Conservation (phyloP, 768 basidiomycete species). For the Cyclocybe aegerita region DNA sequence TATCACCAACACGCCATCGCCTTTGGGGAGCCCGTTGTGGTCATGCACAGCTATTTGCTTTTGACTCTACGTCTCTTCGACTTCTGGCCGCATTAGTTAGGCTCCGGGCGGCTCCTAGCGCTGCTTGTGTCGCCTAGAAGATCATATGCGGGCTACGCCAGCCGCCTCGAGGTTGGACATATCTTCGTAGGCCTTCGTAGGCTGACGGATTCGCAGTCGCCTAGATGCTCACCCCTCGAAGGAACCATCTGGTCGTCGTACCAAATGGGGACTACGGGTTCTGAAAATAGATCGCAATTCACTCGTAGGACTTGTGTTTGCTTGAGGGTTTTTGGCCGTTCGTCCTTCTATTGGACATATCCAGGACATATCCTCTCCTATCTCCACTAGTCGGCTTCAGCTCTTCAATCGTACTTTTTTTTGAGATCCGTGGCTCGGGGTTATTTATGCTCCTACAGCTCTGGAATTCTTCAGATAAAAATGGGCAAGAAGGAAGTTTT, state of each 20-base stretch:
- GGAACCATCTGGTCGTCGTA: not conserved
- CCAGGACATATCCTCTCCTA: slow-evolving; percentile 4
- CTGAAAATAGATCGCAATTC: slow-evolving; percentile 19
- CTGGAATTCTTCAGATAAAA: slow-evolving; percentile 8
- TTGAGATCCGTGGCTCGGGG: slow-evolving; percentile 15
- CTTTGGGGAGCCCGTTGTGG: too few species aligned
- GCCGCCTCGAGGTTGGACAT: too few species aligned
- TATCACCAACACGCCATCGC: too few species aligned
- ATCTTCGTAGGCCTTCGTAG: too few species aligned
- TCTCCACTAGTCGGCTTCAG: slow-evolving; percentile 20
- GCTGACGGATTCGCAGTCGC: not conserved
- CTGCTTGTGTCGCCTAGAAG: too few species aligned
- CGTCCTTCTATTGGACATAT: slow-evolving; percentile 21
- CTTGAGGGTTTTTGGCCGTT: slow-evolving; percentile 43
- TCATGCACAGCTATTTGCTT: too few species aligned
- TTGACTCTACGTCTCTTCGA: too few species aligned
- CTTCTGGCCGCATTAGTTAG: too few species aligned
- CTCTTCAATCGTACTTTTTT: slow-evolving; percentile 14
- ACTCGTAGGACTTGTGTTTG: not conserved
- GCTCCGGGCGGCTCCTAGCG: too few species aligned
- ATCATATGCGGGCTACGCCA: too few species aligned
- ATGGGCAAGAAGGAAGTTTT: not conserved
- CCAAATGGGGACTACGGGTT: slow-evolving; percentile 10
- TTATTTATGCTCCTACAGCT: slow-evolving; percentile 2
- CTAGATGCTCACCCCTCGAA: not conserved